A percentile compares a stretch with the other conserved stretches of the same genome.
Conservation (phyloP, 352 stramenopile species). For the Peronospora belbahrii region DNA sequence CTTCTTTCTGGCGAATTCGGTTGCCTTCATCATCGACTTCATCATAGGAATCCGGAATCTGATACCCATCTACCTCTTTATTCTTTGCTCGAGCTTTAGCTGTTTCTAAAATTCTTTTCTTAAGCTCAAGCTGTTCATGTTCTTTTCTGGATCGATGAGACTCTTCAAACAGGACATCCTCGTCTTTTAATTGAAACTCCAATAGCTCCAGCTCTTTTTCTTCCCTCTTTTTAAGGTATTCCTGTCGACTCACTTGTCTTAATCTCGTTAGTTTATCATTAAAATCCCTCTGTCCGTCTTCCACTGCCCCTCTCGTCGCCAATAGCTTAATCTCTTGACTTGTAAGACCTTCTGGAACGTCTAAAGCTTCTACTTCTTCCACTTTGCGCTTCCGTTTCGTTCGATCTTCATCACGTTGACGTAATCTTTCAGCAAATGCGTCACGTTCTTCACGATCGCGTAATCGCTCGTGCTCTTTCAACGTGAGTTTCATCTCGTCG, state of each 20-base stretch:
- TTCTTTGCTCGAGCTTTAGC: slow-evolving; percentile 47
- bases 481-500: slow-evolving; percentile 15
- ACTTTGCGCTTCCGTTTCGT: slow-evolving; percentile 56
- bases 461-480: slow-evolving; percentile 44
- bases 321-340: slow-evolving; percentile 80
- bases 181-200: slow-evolving; percentile 74
- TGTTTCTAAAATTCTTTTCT: slow-evolving; percentile 87
- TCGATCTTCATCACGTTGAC: slow-evolving; percentile 65
- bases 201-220: slow-evolving; percentile 95
- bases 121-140: slow-evolving; percentile 77
- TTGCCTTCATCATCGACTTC: slow-evolving; percentile 86
- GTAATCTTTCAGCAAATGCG: slow-evolving; percentile 73
- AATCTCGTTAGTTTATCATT: slow-evolving; percentile 68
- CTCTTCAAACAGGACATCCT: slow-evolving; percentile 77
- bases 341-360: slow-evolving; percentile 36
- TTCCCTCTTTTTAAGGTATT: slow-evolving; percentile 97
- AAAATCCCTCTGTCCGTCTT: slow-evolving; percentile 26
- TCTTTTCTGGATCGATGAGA: slow-evolving; percentile 62
- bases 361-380: slow-evolving; percentile 23
- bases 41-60: slow-evolving; percentile 95
- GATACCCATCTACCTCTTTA: slow-evolving; percentile 83
- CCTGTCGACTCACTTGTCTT: slow-evolving; percentile 88
- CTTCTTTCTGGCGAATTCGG: slow-evolving; percentile 86
- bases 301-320: slow-evolving; percentile 62
- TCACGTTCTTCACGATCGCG: slow-evolving; percentile 67